phyloP scores from a whole-genome alignment of 2,329 filamentous ascomycete species.

The Aspergillus quadrilineatus region DNA sequence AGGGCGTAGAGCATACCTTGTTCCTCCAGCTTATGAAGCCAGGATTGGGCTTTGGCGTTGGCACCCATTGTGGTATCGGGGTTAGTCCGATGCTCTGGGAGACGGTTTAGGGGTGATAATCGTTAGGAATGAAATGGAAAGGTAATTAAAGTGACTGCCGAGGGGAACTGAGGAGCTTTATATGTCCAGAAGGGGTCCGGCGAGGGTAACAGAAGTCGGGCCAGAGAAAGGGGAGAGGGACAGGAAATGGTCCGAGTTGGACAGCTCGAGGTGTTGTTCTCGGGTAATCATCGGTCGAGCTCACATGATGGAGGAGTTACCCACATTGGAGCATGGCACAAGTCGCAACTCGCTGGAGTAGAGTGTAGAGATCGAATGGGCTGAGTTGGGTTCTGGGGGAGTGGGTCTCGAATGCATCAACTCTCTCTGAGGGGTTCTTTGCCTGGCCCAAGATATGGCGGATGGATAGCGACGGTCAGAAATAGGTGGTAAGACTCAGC shows the following conservation, averaged over 20 bases:
- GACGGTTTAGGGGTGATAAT: neutral
- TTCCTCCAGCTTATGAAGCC: conserved; percentile 6
- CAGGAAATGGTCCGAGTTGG: neutral
- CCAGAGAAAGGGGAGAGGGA: neutral
- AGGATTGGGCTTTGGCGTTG: neutral
- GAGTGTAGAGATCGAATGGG: neutral
- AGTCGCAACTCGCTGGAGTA: no score
- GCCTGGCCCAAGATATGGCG: neutral
- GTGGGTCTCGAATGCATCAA: neutral
- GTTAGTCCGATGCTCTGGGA: neutral
- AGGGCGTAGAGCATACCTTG: neutral
- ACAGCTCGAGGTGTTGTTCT: neutral
- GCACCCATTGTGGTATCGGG: neutral
- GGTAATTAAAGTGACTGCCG: neutral
- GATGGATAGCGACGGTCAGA: neutral
- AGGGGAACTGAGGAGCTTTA: neutral
- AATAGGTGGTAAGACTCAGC: no score
- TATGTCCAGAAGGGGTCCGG: neutral
- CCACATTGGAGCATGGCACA: no score
- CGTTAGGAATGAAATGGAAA: neutral
- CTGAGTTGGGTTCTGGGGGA: neutral
- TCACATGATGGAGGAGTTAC: no score
- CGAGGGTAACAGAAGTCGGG: neutral
- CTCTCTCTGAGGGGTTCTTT: neutral
- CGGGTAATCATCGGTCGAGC: no score